These are phyloP conservation scores for Trichoderma harzianum DNA, from an alignment of 2,329 filamentous ascomycete species.

Conservation along the genomic window DNA sequence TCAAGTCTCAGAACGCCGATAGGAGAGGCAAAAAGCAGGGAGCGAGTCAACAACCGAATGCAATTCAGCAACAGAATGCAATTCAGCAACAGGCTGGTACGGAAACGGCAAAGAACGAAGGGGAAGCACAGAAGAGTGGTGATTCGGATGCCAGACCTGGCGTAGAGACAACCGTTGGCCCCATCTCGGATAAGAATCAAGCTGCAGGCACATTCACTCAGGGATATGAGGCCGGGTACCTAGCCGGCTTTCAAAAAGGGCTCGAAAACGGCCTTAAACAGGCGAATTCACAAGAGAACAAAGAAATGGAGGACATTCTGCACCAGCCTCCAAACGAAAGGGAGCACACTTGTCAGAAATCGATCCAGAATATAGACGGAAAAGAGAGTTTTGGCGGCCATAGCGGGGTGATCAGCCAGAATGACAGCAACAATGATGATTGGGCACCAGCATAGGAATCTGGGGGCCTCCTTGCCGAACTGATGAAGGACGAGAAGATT, in stretches of 20 bases:
- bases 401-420: fast-evolving
- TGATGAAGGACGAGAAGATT: background rate
- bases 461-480: background rate
- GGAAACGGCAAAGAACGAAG: too few species aligned
- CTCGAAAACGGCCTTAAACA: background rate
- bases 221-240: background rate
- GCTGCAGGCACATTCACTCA: background rate
- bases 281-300: too few species aligned
- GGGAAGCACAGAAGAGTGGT: background rate
- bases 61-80: too few species aligned
- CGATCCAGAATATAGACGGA: background rate
- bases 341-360: background rate
- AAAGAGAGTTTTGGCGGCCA: background rate
- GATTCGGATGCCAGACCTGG: background rate
- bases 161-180: fast-evolving
- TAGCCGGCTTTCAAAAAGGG: background rate
- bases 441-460: background rate
- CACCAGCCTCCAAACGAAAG: background rate
- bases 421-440: background rate
- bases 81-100: too few species aligned
- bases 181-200: background rate
- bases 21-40: too few species aligned
- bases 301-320: fast-evolving
- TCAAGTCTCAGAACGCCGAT: too few species aligned
- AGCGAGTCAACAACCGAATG: too few species aligned